Percentiles rank a stretch among this genome's conserved stretches.
phyloP scores from a whole-genome alignment of 176 grass and related monocot species.

The Oryza australiensis region DNA sequence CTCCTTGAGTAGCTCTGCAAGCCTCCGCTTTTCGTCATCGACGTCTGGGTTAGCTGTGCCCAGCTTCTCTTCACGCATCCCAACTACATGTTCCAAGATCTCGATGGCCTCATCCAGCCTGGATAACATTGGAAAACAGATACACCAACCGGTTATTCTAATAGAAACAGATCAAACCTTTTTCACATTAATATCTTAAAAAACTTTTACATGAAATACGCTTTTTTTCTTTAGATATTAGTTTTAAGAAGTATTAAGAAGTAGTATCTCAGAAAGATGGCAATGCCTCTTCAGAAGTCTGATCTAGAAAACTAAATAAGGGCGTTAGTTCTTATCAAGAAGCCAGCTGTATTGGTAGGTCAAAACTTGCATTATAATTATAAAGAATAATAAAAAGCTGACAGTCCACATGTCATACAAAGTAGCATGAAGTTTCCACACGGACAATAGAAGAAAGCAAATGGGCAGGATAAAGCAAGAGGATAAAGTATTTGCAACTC shows the following conservation, averaged over 20 bases:
- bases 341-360: conserved; percentile 29
- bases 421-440: conserved; percentile 62
- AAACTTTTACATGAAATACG: not conserved
- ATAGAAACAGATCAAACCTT: not conserved
- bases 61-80: conserved; percentile 89
- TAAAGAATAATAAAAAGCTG: conserved; percentile 43
- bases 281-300: conserved; percentile 13
- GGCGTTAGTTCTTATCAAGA: conserved; percentile 23
- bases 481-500: conserved; percentile 38
- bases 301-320: conserved; percentile 27
- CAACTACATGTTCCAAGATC: conserved; percentile 86
- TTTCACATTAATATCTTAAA: not conserved
- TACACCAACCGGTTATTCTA: not conserved
- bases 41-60: conserved; percentile 96
- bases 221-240: not conserved
- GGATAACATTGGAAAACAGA: conserved; percentile 31
- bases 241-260: not conserved
- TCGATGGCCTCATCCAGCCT: conserved; percentile 92
- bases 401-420: conserved; percentile 43
- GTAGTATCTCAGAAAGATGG: not conserved
- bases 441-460: conserved; percentile 29
- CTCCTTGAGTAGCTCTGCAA: conserved; percentile 82
- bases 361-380: conserved; percentile 32
- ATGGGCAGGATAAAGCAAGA: conserved; percentile 42
- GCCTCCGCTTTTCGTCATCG: conserved; percentile 85